These are phyloP conservation scores for Trifolium subterraneum DNA, from an alignment of 306 rosid species.

Conservation along the genomic window DNA sequence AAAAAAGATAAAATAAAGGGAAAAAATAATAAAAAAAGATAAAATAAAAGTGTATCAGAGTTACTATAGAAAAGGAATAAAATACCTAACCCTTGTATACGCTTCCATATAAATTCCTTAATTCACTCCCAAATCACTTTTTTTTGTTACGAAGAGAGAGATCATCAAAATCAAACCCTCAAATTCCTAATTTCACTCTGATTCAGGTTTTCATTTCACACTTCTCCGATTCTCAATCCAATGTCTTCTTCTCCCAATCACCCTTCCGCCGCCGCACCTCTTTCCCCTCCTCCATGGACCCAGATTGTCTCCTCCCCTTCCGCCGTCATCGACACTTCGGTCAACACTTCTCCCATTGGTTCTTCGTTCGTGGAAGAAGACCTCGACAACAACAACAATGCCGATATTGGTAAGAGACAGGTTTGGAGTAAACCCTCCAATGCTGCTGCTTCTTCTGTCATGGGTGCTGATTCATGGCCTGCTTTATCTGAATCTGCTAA, in stretches of 20 bases:
- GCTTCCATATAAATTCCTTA: neutral
- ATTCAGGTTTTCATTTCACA: no score
- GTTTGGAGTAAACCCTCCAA: constrained; percentile 89
- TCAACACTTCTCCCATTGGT: no score
- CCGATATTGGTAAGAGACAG: constrained; percentile 68
- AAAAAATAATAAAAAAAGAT: no score
- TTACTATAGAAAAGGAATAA: neutral
- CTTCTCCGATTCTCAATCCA: neutral
- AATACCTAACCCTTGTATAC: neutral
- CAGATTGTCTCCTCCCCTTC: constrained; percentile 57
- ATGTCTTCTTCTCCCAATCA: constrained; percentile 61
- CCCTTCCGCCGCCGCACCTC: constrained; percentile 45
- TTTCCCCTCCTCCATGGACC: constrained; percentile 65
- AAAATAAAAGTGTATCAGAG: neutral
- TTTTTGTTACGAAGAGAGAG: neutral
- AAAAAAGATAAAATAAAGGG: no score
- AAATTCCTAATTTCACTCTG: neutral
- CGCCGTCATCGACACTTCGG: constrained; percentile 2
- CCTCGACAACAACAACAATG: constrained; percentile 46
- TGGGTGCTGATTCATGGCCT: constrained; percentile 95
- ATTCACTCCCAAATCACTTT: neutral
- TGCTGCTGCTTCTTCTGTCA: constrained; percentile 57
- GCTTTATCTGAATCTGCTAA: constrained; percentile 67
- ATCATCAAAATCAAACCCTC: neutral
- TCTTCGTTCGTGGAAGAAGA: constrained; percentile 43